phyloP scores from a whole-genome alignment of 805 yeast species.

The Nakazawaea ishiwadae region DNA sequence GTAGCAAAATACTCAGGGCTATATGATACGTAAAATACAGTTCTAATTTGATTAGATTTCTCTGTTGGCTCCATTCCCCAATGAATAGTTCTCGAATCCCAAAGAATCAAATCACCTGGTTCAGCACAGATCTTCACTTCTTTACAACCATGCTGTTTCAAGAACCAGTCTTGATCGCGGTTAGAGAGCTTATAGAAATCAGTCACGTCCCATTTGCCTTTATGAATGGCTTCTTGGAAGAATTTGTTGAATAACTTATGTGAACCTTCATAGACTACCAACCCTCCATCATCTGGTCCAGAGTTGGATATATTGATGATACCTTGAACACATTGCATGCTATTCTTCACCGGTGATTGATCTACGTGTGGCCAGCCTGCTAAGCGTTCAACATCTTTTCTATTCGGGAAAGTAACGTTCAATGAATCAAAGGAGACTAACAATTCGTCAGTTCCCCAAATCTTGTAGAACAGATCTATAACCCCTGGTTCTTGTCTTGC shows the following conservation, averaged over 20 bases:
- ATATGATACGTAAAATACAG: constrained; percentile 25
- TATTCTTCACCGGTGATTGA: constrained; percentile 26
- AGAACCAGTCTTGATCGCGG: constrained; percentile 22
- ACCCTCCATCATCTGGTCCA: constrained; percentile 26
- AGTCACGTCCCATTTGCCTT: constrained; percentile 16
- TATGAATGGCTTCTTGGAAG: constrained; percentile 17
- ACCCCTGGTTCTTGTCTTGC: constrained; percentile 24
- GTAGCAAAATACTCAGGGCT: constrained; percentile 28
- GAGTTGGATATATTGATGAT: constrained; percentile 21
- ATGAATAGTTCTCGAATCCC: constrained; percentile 30
- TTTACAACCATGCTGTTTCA: constrained; percentile 20
- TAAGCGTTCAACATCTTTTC: constrained; percentile 12
- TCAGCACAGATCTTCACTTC: constrained; percentile 23
- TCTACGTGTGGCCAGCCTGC: constrained; percentile 29
- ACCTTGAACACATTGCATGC: constrained; percentile 28
- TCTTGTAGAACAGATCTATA: constrained; percentile 19
- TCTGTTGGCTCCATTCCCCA: constrained; percentile 25
- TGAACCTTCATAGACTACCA: constrained; percentile 24
- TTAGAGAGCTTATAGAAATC: constrained; percentile 18
- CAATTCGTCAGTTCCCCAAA: constrained; percentile 28
- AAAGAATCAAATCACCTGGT: constrained; percentile 28
- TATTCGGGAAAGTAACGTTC: constrained; percentile 25
- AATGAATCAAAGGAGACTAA: constrained; percentile 27
- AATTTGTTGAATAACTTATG: constrained; percentile 19
- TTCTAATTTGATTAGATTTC: constrained; percentile 21